Evolutionary conservation across 345 rosid species (phyloP).

Genomic region (Litchi chinensis): DNA sequence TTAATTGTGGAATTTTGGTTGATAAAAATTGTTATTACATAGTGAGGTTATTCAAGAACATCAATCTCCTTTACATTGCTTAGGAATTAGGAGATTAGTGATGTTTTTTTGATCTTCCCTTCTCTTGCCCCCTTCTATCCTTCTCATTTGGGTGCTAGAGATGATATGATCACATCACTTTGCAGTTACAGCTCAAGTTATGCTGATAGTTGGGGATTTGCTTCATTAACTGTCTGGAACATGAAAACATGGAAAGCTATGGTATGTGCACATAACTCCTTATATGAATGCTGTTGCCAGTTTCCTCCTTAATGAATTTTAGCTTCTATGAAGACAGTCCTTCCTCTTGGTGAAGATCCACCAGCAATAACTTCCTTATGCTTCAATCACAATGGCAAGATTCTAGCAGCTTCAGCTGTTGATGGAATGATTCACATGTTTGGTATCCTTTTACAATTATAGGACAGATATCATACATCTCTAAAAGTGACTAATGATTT

Average conservation of each 20-base stretch:
- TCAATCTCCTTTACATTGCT: not conserved
- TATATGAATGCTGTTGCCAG: slow-evolving; percentile 13
- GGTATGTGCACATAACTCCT: slow-evolving; percentile 44
- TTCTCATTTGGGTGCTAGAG: not conserved
- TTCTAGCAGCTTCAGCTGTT: slow-evolving; percentile 74
- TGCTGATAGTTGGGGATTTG: slow-evolving; percentile 52
- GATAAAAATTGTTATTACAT: not conserved
- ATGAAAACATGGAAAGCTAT: slow-evolving; percentile 78
- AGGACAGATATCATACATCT: not conserved
- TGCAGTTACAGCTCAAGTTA: slow-evolving; percentile 49
- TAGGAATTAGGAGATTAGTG: not conserved
- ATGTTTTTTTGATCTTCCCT: not conserved
- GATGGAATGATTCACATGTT: slow-evolving; percentile 91
- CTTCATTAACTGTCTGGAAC: slow-evolving; percentile 76
- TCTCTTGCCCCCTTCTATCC: not conserved
- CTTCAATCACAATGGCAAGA: slow-evolving; percentile 81
- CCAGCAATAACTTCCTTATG: slow-evolving; percentile 75
- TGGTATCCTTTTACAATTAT: slow-evolving; percentile 64
- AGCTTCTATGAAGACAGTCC: slow-evolving; percentile 67
- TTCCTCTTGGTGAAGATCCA: slow-evolving; percentile 83
- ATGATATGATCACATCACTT: slow-evolving; percentile 18
- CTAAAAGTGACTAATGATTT: not conserved
- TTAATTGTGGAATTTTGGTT: not conserved
- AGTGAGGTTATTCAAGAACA: not conserved
- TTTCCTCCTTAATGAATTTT: slow-evolving; percentile 32